Evolutionary conservation across 2,329 filamentous ascomycete species (phyloP), one percentile per base, ranked within the genome.

Genomic region (Zymoseptoria crescenta): DNA sequence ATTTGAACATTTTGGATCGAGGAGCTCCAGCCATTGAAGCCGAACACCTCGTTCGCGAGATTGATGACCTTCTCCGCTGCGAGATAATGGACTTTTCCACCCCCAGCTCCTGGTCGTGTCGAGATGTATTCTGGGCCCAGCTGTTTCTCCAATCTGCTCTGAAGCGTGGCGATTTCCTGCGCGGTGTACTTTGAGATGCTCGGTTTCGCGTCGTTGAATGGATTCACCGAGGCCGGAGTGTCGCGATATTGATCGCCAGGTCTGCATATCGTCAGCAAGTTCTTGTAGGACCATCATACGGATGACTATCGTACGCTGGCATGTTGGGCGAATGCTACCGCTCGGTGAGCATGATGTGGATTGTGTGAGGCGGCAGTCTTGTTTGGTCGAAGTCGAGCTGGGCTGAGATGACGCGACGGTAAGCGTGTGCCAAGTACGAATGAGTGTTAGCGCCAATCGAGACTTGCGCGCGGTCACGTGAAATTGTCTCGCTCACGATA

Each of bases 11-110:
- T 91, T 71, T 93, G 89, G 60, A 99, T 94, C n/a, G 88, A 88
- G 58, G 90, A 96, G 8, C 90, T 96, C 94, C 94, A 99, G 68
- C 92, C 92, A 75, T 96, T 96, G 79, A 96, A 96, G 8, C 92
- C 92, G 76, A 96, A 96, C 0, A 96, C 87, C 73, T 96, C 90
- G 69, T 96, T 96, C 56, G 92, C 92, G 56, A 96, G 86, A 59
- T 89, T 88, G 73, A 99, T 99, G 71, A 89, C 92, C 77, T 99
- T 99, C 71, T 97, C 93, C 1, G 91, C 92, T n/a, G 91, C 86
- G 55, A 99, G 81, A 75, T 99, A 99, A 73, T 96, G 91, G 19
- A 99, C 89, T 72, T 89, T 93, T 64, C 87, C 84, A 54, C 92
- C 92, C 8, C 87, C 88, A 10, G 91, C 87, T 2, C 94, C 94